Conservation (phyloP, 2,329 filamentous ascomycete species). For the Penicillium hordei region DNA sequence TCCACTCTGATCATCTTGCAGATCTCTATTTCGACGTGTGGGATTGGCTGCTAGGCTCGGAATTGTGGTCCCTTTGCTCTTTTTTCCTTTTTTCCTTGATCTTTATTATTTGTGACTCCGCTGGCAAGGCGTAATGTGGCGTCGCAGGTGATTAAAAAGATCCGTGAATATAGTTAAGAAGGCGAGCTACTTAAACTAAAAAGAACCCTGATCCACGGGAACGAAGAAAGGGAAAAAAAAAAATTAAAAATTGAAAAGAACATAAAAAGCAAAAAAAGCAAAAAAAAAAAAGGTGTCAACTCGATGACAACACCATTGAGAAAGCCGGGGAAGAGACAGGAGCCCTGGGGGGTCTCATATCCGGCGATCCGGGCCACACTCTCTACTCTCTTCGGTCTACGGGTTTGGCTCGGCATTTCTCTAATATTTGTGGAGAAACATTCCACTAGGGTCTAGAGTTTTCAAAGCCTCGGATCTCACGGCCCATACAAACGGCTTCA, state of each 20-base stretch:
- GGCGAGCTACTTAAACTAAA: neutral
- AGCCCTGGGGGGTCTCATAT: conserved; percentile 7
- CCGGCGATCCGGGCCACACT: conserved; percentile 24
- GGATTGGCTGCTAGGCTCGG: conserved; percentile 17
- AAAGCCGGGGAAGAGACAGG: conserved; percentile 1
- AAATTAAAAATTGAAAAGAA: no score
- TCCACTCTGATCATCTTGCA: conserved; percentile 26
- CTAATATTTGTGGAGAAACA: conserved; percentile 1
- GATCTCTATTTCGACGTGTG: conserved; percentile 16
- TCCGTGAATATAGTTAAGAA: neutral
- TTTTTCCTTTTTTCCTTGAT: conserved; percentile 2
- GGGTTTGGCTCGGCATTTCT: conserved; percentile 6
- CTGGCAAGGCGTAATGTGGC: conserved; percentile 16
- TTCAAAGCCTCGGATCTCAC: neutral
- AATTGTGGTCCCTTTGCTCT: conserved; percentile 11
- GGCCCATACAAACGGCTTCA: neutral
- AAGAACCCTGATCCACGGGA: neutral
- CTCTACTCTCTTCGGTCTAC: neutral
- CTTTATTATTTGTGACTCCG: conserved; percentile 1
- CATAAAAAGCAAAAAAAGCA: neutral
- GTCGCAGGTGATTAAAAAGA: neutral
- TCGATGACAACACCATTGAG: conserved; percentile 29
- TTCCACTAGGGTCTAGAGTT: neutral
- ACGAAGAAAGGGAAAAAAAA: neutral
- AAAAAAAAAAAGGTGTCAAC: conserved; percentile 3